These are phyloP conservation scores for Inonotus hispidus DNA, from an alignment of 1,284 basidiomycete species.

Conservation along the genomic window DNA sequence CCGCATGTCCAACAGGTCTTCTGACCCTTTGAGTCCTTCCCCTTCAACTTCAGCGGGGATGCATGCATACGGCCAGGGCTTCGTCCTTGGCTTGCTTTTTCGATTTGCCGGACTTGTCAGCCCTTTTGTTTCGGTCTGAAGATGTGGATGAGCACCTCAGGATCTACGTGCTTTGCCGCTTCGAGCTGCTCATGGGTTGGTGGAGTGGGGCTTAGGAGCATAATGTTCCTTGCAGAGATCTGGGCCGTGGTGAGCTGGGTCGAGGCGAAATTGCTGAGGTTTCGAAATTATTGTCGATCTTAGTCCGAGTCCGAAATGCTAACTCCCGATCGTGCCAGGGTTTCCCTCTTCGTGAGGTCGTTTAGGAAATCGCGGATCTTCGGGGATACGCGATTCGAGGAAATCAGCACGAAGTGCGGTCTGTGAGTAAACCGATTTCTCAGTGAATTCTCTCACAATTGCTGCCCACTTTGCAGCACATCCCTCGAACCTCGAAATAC, in stretches of 20 bases:
- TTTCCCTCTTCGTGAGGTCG: neutral
- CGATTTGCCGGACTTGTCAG: neutral
- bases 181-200: neutral
- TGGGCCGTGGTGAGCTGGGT: constrained; percentile 23
- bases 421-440: constrained; percentile 30
- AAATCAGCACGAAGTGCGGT: constrained; percentile 28
- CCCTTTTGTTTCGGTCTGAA: constrained; percentile 19
- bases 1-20: too few relatives aligned
- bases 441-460: too few relatives aligned
- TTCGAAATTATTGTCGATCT: constrained; percentile 29
- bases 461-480: too few relatives aligned
- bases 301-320: neutral
- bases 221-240: constrained; percentile 2
- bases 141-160: constrained; percentile 24
- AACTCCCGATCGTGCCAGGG: neutral
- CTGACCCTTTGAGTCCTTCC: too few relatives aligned
- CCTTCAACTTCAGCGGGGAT: too few relatives aligned
- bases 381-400: constrained; percentile 25
- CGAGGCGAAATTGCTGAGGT: constrained; percentile 28
- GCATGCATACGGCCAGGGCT: neutral
- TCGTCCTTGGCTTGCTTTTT: constrained; percentile 1
- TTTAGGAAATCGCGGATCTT: constrained; percentile 26
- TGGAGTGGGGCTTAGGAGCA: neutral
- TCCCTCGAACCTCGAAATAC: constrained; percentile 19
- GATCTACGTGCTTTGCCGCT: constrained; percentile 19